These are phyloP conservation scores for Kazachstania viticola DNA, from an alignment of 805 yeast species.

Conservation along the genomic window DNA sequence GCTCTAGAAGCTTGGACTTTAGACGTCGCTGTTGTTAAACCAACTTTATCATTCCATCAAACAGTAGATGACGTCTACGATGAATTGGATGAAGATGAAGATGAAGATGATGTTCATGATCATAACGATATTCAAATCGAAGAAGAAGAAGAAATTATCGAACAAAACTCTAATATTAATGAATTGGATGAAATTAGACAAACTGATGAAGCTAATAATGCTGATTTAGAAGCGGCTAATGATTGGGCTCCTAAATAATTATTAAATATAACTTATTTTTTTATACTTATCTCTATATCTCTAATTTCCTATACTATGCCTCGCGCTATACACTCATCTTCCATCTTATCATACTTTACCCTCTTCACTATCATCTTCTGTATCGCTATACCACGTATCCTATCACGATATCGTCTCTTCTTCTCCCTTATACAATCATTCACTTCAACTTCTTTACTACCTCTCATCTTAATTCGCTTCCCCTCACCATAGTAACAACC, in stretches of 20 bases:
- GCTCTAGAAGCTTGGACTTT: slow-evolving; percentile 95
- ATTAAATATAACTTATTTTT: background rate
- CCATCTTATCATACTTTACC: slow-evolving; percentile 20
- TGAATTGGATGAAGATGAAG: slow-evolving; percentile 12
- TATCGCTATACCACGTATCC: slow-evolving; percentile 15
- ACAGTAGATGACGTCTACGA: slow-evolving; percentile 52
- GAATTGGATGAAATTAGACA: background rate
- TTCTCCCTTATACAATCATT: slow-evolving; percentile 2
- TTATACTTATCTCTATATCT: background rate
- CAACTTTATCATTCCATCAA: slow-evolving; percentile 77
- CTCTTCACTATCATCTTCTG: slow-evolving; percentile 22
- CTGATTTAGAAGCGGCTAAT: background rate
- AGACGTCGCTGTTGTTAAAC: slow-evolving; percentile 90
- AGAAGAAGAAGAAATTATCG: slow-evolving; percentile 2
- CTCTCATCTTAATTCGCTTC: slow-evolving; percentile 7
- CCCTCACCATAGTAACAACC: background rate
- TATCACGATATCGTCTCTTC: slow-evolving; percentile 10
- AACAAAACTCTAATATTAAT: slow-evolving; percentile 1
- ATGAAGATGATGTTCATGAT: slow-evolving; percentile 1
- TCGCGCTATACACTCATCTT: slow-evolving; percentile 10
- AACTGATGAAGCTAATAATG: background rate
- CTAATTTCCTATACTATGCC: background rate
- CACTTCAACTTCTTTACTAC: slow-evolving; percentile 15
- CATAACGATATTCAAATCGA: slow-evolving; percentile 1
- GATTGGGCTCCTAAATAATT: background rate